These are phyloP conservation scores for Leccinum pachyderme DNA, from an alignment of 1,284 basidiomycete genomes.

Conservation along the genomic window DNA sequence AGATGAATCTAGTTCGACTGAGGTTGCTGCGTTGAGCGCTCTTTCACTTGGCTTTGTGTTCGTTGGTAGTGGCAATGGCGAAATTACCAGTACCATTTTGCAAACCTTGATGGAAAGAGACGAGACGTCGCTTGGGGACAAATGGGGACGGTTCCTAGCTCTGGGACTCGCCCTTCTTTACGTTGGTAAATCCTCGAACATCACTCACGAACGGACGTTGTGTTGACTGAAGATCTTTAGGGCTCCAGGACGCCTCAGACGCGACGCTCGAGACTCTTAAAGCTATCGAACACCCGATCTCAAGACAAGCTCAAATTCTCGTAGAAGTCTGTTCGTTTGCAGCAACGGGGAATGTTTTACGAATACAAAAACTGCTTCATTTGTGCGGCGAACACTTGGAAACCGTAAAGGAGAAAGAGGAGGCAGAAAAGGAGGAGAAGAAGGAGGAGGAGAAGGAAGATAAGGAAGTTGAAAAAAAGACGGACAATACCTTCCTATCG, in stretches of 20 bases:
- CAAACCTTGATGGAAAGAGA: slow-evolving; percentile 91
- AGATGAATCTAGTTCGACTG: slow-evolving; percentile 85
- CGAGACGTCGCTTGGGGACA: slow-evolving; percentile 77
- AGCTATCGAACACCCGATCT: slow-evolving; percentile 91
- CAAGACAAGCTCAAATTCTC: slow-evolving; percentile 88
- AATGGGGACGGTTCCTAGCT: slow-evolving; percentile 92
- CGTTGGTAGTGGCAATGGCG: slow-evolving; percentile 93
- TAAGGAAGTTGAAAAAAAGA: slow-evolving; percentile 51
- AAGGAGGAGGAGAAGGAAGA: slow-evolving; percentile 56
- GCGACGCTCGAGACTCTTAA: slow-evolving; percentile 95
- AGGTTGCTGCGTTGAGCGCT: slow-evolving; percentile 84
- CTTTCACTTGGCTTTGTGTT: slow-evolving; percentile 94
- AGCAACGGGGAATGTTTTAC: slow-evolving; percentile 94
- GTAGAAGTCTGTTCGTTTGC: slow-evolving; percentile 96
- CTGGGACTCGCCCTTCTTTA: slow-evolving; percentile 91
- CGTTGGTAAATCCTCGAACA: slow-evolving; percentile 58
- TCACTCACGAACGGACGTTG: background rate
- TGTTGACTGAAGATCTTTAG: slow-evolving; percentile 39
- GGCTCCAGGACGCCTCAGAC: slow-evolving; percentile 89
- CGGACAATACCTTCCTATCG: slow-evolving; percentile 86
- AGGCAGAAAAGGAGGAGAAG: slow-evolving; percentile 52
- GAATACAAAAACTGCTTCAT: slow-evolving; percentile 91
- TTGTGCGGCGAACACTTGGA: slow-evolving; percentile 91
- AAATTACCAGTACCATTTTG: slow-evolving; percentile 86
- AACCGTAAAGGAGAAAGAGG: slow-evolving; percentile 52